phyloP scores from a whole-genome alignment of 1,284 basidiomycete genomes.

The Mycosarcoma maydis region DNA sequence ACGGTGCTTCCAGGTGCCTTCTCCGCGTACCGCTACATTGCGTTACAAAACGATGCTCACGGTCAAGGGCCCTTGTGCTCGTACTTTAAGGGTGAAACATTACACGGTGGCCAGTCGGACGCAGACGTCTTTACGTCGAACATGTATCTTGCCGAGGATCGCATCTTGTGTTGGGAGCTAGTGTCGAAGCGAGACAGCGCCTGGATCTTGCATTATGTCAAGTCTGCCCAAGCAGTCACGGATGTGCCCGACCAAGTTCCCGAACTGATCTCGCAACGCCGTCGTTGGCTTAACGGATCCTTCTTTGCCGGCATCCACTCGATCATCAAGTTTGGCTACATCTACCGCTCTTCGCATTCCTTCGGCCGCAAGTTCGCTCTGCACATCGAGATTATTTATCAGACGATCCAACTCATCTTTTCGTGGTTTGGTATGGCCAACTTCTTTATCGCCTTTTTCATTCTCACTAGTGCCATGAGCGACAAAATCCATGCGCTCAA shows the following conservation, averaged over 20 bases:
- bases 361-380: slow-evolving; percentile 58
- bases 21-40: slow-evolving; percentile 81
- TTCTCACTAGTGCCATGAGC: slow-evolving; percentile 58
- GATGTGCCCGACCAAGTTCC: slow-evolving; percentile 63
- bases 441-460: slow-evolving; percentile 59
- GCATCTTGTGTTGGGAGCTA: slow-evolving; percentile 64
- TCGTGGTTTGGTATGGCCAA: slow-evolving; percentile 64
- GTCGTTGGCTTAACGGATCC: slow-evolving; percentile 64
- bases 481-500: slow-evolving; percentile 51
- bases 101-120: slow-evolving; percentile 54
- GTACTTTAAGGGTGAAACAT: slow-evolving; percentile 92
- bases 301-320: slow-evolving; percentile 66
- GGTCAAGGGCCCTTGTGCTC: slow-evolving; percentile 90
- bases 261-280: slow-evolving; percentile 62
- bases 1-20: slow-evolving; percentile 92
- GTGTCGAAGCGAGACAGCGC: slow-evolving; percentile 67
- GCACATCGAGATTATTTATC: slow-evolving; percentile 66
- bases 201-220: slow-evolving; percentile 65
- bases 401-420: slow-evolving; percentile 61
- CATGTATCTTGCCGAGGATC: slow-evolving; percentile 66
- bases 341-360: slow-evolving; percentile 64
- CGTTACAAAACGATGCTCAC: slow-evolving; percentile 81
- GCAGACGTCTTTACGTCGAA: slow-evolving; percentile 64
- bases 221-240: slow-evolving; percentile 62
- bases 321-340: slow-evolving; percentile 66